Evolutionary conservation across 768 basidiomycete genomes (phyloP).

Genomic region (Gymnopilus junonius): DNA sequence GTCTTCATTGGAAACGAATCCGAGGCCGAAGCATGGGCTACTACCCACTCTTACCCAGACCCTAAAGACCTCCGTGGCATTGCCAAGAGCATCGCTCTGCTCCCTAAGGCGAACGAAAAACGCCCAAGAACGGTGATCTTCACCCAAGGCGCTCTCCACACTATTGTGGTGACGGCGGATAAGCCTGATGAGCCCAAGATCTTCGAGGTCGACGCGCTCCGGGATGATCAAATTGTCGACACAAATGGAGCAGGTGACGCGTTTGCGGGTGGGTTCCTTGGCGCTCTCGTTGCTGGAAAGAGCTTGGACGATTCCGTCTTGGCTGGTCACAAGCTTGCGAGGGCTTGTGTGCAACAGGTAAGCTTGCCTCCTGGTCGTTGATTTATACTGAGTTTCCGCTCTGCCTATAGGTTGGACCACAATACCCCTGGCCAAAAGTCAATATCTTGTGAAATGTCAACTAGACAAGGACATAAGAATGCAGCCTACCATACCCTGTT

Average conservation of each 20-base stretch:
- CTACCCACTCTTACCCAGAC: constrained; percentile 68
- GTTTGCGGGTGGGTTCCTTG: constrained; percentile 96
- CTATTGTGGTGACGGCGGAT: constrained; percentile 70
- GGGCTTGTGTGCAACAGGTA: constrained; percentile 85
- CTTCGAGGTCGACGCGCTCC: constrained; percentile 62
- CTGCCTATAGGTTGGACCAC: constrained; percentile 54
- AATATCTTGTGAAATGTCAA: constrained; percentile 35
- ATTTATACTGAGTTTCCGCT: too few relatives aligned
- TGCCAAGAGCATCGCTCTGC: constrained; percentile 75
- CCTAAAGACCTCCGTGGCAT: constrained; percentile 68
- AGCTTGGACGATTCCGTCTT: constrained; percentile 74
- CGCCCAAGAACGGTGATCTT: constrained; percentile 85
- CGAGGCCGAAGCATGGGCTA: constrained; percentile 89
- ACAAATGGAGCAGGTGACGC: constrained; percentile 99
- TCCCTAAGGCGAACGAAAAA: constrained; percentile 74
- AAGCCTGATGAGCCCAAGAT: constrained; percentile 58
- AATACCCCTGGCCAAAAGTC: constrained; percentile 58
- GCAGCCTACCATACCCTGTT: not conserved
- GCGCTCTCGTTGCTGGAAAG: constrained; percentile 82
- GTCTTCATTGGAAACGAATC: constrained; percentile 95
- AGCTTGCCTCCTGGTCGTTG: constrained; percentile 13
- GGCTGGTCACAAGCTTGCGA: constrained; percentile 85
- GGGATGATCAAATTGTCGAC: constrained; percentile 78
- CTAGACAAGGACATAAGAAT: not conserved
- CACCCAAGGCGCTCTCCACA: constrained; percentile 86